phyloP scores from a whole-genome alignment of 1,284 basidiomycete genomes.

The Caloboletus inedulis region DNA sequence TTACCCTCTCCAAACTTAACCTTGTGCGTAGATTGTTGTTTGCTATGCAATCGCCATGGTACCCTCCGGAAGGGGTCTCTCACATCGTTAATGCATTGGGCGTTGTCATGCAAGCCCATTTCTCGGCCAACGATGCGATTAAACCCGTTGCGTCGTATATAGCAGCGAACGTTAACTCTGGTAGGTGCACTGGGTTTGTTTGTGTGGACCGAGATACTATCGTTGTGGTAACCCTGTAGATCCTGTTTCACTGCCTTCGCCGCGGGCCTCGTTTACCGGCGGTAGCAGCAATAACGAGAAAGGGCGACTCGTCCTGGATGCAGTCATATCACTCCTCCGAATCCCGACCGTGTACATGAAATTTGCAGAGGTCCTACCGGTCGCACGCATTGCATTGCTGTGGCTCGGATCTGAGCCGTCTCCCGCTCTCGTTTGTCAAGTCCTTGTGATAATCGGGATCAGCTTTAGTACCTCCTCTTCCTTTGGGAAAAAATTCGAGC shows the following conservation, averaged over 20 bases:
- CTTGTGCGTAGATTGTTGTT: slow-evolving; percentile 79
- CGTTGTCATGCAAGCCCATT: slow-evolving; percentile 56
- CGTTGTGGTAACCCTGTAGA: slow-evolving; percentile 9
- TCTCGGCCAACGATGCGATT: slow-evolving; percentile 69
- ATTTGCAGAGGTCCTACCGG: slow-evolving; percentile 65
- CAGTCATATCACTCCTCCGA: slow-evolving; percentile 57
- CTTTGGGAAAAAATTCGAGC: slow-evolving; percentile 71
- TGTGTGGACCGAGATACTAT: background rate
- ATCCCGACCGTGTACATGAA: slow-evolving; percentile 53
- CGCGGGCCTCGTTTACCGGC: slow-evolving; percentile 41
- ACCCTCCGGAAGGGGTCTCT: slow-evolving; percentile 51
- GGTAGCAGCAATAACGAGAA: slow-evolving; percentile 37
- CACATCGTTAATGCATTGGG: slow-evolving; percentile 60
- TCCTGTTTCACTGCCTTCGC: slow-evolving; percentile 37
- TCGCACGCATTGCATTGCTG: slow-evolving; percentile 70
- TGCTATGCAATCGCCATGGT: slow-evolving; percentile 76
- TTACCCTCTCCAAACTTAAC: slow-evolving; percentile 66
- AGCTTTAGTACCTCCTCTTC: slow-evolving; percentile 51
- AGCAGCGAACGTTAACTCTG: slow-evolving; percentile 76
- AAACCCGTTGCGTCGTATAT: slow-evolving; percentile 85
- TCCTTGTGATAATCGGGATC: slow-evolving; percentile 58
- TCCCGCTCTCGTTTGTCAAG: slow-evolving; percentile 52
- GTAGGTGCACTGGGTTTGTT: slow-evolving; percentile 38
- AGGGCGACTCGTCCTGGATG: slow-evolving; percentile 59
- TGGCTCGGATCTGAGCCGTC: slow-evolving; percentile 69